phyloP scores from a whole-genome alignment of 148 eudicot genomes.

The Pouteria glomerata region DNA sequence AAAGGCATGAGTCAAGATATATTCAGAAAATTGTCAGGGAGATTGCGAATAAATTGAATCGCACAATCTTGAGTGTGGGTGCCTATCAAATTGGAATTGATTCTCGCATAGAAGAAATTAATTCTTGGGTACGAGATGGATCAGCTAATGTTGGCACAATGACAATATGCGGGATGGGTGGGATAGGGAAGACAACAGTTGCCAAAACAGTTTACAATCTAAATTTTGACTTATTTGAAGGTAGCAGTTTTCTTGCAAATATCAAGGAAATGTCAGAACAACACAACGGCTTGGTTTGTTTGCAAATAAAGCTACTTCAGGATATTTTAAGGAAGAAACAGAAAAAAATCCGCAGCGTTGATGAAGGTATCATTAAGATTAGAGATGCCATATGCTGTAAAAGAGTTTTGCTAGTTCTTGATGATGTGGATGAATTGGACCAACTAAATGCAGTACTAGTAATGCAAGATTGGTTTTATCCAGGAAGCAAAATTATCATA shows the following conservation, averaged over 20 bases:
- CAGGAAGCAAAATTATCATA: background rate
- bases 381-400: background rate
- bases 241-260: too few relatives aligned
- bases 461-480: background rate
- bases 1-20: background rate
- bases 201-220: background rate
- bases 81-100: background rate
- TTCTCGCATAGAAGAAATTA: background rate
- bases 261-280: background rate
- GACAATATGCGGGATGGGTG: background rate
- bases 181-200: too few relatives aligned
- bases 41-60: background rate
- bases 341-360: background rate
- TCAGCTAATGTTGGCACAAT: background rate
- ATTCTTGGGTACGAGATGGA: background rate
- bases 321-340: background rate
- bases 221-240: background rate
- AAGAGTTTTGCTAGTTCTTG: background rate
- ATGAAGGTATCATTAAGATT: too few relatives aligned
- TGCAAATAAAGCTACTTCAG: background rate
- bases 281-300: background rate
- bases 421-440: too few relatives aligned
- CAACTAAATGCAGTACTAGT: background rate
- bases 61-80: background rate
- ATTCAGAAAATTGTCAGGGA: background rate